Evolutionary conservation across 176 grass and related monocot genomes (phyloP).

Genomic region (maize (Zea mays)): Zm-B73-REFERENCE-NAM-5.0 NC_050098.1:182120501-182121000

Average conservation of each 20-base stretch:
- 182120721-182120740: neutral
- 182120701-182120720: constrained; percentile 20
- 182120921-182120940: constrained; percentile 79
- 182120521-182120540: neutral
- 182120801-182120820: constrained; percentile 98
- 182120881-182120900: constrained; percentile 19
- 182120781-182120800: constrained; percentile 80
- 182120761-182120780: constrained; percentile 75
- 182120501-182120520: constrained; percentile 12
- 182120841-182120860: constrained; percentile 36
- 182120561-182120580: constrained; percentile 90
- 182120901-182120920: constrained; percentile 63
- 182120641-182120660: constrained; percentile 3
- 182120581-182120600: constrained; percentile 48
- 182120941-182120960: constrained; percentile 87
- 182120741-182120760: neutral
- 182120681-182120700: neutral
- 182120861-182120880: neutral
- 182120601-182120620: constrained; percentile 63
- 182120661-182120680: neutral
- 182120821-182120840: constrained; percentile 91
- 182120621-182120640: constrained; percentile 4
- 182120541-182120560: neutral
- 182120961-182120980: constrained; percentile 58
- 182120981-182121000: constrained; percentile 84